Percentiles rank a stretch among this genome's conserved stretches.
Evolutionary conservation across 78 protist species (phyloP).

Genomic region (Pigoraptor vietnamica): DNA sequence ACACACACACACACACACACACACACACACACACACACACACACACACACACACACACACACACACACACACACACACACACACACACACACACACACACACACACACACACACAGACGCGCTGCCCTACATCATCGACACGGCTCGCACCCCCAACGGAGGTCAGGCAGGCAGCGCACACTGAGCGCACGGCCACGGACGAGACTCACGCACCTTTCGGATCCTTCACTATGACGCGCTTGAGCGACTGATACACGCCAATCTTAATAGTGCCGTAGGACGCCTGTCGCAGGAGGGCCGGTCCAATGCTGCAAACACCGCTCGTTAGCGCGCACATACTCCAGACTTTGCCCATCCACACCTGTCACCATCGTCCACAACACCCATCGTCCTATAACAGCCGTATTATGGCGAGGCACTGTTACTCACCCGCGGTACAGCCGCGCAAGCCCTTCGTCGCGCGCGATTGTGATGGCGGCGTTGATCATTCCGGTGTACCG

Average conservation of each 20-base stretch:
- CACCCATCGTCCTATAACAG: background rate
- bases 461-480: background rate
- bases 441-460: constrained; percentile 7
- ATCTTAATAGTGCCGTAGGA: constrained; percentile 14
- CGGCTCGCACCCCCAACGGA: background rate
- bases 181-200: background rate
- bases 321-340: background rate
- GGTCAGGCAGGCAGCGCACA: background rate
- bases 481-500: constrained; percentile 2
- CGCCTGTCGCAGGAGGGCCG: constrained; percentile 9
- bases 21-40: no score
- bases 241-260: constrained; percentile 12
- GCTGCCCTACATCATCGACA: no score
- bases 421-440: constrained; percentile 24
- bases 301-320: background rate
- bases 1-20: no score
- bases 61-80: no score
- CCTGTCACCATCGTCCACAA: background rate
- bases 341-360: no score
- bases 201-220: background rate
- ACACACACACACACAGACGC: background rate
- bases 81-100: no score
- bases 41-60: no score
- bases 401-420: background rate
- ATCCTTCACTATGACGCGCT: background rate